These are phyloP conservation scores for Pseudoscleropodium purum DNA, from an alignment of 225 moss, liverwort and hornwort species.

Conservation along the genomic window DNA sequence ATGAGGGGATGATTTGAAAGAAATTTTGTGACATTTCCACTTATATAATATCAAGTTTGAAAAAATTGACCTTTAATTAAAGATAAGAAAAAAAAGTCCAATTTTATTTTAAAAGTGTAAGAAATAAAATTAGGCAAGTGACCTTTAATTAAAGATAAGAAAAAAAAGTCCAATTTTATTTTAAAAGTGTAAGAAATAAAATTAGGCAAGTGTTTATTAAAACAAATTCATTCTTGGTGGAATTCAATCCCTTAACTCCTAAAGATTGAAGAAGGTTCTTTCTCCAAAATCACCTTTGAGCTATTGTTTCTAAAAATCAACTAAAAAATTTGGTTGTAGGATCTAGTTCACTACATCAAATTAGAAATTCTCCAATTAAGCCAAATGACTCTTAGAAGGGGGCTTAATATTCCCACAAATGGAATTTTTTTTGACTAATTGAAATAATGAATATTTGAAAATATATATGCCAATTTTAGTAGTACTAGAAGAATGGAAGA, in stretches of 20 bases:
- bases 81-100: no score
- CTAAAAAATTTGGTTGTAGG: no score
- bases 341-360: neutral
- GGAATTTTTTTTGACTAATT: neutral
- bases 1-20: accelerated
- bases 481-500: neutral
- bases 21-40: no score
- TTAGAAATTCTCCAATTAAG: accelerated
- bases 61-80: neutral
- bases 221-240: neutral
- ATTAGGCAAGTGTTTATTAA: neutral
- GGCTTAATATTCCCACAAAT: neutral
- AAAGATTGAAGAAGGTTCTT: no score
- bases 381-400: neutral
- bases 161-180: no score
- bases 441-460: neutral
- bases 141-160: no score
- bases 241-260: no score
- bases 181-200: no score
- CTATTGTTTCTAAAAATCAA: no score
- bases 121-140: no score
- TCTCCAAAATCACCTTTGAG: no score
- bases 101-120: no score
- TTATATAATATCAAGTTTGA: neutral
- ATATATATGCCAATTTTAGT: neutral